phyloP scores from a whole-genome alignment of 192 early-diverging fungal genomes.

The Coemansia sp. region DNA sequence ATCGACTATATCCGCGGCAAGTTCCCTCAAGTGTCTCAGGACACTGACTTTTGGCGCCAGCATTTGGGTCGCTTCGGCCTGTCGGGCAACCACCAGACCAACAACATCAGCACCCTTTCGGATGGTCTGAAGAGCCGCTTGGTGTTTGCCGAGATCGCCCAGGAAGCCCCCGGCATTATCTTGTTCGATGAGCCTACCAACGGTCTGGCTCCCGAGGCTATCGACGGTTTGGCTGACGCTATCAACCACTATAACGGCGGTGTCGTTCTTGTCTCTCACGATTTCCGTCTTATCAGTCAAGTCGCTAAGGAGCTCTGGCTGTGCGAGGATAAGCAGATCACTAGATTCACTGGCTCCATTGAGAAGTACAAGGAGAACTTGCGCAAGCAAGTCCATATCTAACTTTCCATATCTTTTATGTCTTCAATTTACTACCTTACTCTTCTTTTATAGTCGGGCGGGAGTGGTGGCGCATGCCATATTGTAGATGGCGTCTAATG shows the following conservation, averaged over 20 bases:
- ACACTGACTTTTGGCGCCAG: constrained; percentile 88
- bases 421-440: no score
- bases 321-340: constrained; percentile 81
- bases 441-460: no score
- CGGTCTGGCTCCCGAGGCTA: constrained; percentile 89
- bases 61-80: constrained; percentile 93
- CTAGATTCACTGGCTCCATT: constrained; percentile 79
- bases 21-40: constrained; percentile 81
- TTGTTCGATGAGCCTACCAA: constrained; percentile 95
- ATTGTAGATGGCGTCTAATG: no score
- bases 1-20: constrained; percentile 88
- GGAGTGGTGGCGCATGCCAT: no score
- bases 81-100: constrained; percentile 90
- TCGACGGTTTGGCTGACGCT: constrained; percentile 93
- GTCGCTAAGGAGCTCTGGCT: constrained; percentile 94
- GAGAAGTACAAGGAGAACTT: constrained; percentile 90
- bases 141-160: constrained; percentile 70
- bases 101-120: constrained; percentile 83
- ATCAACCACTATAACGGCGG: constrained; percentile 96
- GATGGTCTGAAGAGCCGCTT: constrained; percentile 96
- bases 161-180: constrained; percentile 79
- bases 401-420: constrained; percentile 3
- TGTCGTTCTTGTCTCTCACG: constrained; percentile 97
- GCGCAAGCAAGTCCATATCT: constrained; percentile 69
- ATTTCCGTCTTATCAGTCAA: constrained; percentile 96